Percentiles rank a stretch among this genome's conserved stretches.
These are phyloP conservation scores for Vaccinium corymbosum DNA, from an alignment of 148 eudicot genomes.

Conservation along the genomic window DNA sequence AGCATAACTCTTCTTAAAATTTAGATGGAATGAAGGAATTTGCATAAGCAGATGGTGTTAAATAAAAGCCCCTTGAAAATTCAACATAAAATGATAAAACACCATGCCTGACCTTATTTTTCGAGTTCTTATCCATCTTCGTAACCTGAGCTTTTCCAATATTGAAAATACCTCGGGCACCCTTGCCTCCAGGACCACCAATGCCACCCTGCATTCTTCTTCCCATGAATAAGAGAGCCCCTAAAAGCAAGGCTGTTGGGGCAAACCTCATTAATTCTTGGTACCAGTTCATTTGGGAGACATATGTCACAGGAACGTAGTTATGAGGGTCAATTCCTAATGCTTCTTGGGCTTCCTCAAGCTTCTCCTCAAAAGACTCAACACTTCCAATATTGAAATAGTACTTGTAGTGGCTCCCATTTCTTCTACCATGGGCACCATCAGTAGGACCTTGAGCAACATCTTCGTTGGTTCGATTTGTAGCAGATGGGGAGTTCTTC, in stretches of 20 bases:
- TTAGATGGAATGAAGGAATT: neutral
- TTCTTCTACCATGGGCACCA: slow-evolving; percentile 18
- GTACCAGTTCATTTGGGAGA: slow-evolving; percentile 33
- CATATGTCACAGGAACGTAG: slow-evolving; percentile 47
- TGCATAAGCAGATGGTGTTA: neutral
- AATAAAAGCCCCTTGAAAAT: neutral
- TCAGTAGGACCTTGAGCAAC: slow-evolving; percentile 12
- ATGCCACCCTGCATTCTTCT: slow-evolving; percentile 39
- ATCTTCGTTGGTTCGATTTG: slow-evolving; percentile 19
- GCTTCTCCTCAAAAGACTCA: slow-evolving; percentile 53
- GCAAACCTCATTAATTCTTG: slow-evolving; percentile 38
- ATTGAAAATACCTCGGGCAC: slow-evolving; percentile 46
- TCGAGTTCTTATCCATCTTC: slow-evolving; percentile 49
- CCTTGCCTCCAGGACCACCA: slow-evolving; percentile 46
- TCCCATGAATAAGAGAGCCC: slow-evolving; percentile 33
- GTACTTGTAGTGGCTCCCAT: slow-evolving; percentile 31
- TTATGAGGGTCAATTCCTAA: slow-evolving; percentile 47
- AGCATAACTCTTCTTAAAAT: neutral
- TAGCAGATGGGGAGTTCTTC: slow-evolving; percentile 25
- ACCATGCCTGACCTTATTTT: slow-evolving; percentile 39
- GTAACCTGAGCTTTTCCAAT: slow-evolving; percentile 47
- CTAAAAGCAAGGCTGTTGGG: slow-evolving; percentile 42
- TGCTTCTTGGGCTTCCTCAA: slow-evolving; percentile 54
- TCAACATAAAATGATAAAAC: neutral
- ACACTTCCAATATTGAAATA: slow-evolving; percentile 52